phyloP scores from a whole-genome alignment of 78 protist species.

The Anaeramoeba flamelloides region DNA sequence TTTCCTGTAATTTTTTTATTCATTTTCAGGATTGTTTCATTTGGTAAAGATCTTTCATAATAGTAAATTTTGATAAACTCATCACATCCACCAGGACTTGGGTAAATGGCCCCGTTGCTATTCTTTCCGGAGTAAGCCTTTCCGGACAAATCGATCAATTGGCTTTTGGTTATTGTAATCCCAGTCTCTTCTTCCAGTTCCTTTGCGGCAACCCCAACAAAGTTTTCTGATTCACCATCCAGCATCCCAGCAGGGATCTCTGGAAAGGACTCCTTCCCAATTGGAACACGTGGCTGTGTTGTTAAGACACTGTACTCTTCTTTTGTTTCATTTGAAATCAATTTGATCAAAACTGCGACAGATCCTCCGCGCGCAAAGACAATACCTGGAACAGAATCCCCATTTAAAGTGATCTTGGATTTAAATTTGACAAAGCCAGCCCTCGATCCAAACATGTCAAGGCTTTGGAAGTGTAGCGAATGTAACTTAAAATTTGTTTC shows the following conservation, averaged over 20 bases:
- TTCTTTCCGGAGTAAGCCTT: neutral
- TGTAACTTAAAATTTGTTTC: no score
- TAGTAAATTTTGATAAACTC: neutral
- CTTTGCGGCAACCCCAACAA: neutral
- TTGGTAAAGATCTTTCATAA: neutral
- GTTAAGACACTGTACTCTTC: neutral
- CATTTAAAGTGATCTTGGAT: neutral
- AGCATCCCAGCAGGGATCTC: neutral
- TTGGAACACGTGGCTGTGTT: neutral
- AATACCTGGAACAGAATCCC: neutral
- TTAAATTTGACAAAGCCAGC: neutral
- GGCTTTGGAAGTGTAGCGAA: no score
- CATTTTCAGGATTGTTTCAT: neutral
- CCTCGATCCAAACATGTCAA: neutral
- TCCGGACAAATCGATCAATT: neutral
- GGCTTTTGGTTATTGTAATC: neutral
- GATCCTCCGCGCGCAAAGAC: neutral
- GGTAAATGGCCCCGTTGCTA: neutral
- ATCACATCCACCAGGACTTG: neutral
- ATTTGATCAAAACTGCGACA: neutral
- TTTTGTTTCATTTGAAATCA: neutral
- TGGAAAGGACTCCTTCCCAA: neutral
- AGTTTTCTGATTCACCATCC: neutral
- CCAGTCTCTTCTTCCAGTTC: neutral
- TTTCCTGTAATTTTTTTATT: neutral